Conservation (phyloP, 2,329 filamentous ascomycete genomes). For the Bipolaris victoriae region DNA sequence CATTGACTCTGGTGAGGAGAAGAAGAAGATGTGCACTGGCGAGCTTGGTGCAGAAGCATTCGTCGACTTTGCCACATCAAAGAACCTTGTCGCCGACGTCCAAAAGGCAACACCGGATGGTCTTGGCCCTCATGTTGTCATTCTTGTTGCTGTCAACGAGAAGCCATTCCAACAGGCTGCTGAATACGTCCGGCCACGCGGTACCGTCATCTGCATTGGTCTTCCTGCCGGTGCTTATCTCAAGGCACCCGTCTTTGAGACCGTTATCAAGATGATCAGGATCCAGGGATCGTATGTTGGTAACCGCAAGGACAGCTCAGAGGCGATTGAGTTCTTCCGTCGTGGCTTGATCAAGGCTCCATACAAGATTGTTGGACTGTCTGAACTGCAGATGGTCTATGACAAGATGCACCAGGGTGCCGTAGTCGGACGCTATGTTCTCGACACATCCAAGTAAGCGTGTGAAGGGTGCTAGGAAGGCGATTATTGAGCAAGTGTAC, state of each 20-base stretch:
- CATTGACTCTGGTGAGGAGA: slow-evolving; percentile 84
- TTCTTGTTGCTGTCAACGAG: slow-evolving; percentile 85
- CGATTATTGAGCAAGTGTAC: neutral
- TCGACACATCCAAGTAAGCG: slow-evolving; percentile 64
- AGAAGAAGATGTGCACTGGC: slow-evolving; percentile 70
- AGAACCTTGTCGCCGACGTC: slow-evolving; percentile 83
- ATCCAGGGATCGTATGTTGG: slow-evolving; percentile 92
- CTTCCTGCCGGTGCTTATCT: slow-evolving; percentile 78
- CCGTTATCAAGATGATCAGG: slow-evolving; percentile 85
- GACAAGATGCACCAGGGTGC: slow-evolving; percentile 70
- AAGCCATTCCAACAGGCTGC: slow-evolving; percentile 95
- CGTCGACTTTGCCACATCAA: slow-evolving; percentile 78
- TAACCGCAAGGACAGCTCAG: slow-evolving; percentile 83
- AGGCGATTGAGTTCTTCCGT: slow-evolving; percentile 89
- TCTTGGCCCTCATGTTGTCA: slow-evolving; percentile 83
- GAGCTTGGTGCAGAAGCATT: slow-evolving; percentile 73
- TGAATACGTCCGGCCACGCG: slow-evolving; percentile 81
- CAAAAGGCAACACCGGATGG: slow-evolving; percentile 80
- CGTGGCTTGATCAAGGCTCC: slow-evolving; percentile 85
- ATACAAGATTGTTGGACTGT: slow-evolving; percentile 82
- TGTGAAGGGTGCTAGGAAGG: neutral
- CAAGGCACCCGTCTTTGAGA: slow-evolving; percentile 85
- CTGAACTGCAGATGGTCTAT: slow-evolving; percentile 80
- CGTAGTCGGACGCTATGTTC: slow-evolving; percentile 79
- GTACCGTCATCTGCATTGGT: slow-evolving; percentile 86